Evolutionary conservation across 2,329 filamentous ascomycete species (phyloP).

Genomic region (Aspergillus vadensis): DNA sequence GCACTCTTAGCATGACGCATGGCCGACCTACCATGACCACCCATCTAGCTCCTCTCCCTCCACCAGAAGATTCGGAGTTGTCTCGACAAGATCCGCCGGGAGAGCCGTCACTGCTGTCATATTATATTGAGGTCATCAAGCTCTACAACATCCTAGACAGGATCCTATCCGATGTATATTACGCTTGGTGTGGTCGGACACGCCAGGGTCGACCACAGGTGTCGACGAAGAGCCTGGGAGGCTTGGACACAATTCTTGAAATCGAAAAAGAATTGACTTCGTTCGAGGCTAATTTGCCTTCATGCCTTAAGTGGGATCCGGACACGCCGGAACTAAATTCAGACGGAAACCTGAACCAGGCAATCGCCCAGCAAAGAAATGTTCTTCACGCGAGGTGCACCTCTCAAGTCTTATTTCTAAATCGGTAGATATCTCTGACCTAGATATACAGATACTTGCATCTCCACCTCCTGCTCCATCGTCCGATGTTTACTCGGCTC

Average conservation of each 20-base stretch:
- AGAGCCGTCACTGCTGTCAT: conserved; percentile 25
- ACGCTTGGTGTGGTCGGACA: conserved; percentile 28
- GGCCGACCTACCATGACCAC: conserved; percentile 38
- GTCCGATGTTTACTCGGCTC: conserved; percentile 38
- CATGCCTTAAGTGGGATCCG: too few species aligned
- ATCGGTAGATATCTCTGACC: neutral
- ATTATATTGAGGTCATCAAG: conserved; percentile 30
- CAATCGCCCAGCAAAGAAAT: conserved; percentile 29
- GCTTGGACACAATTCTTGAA: conserved; percentile 30
- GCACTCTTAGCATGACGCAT: conserved; percentile 40
- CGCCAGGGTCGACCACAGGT: neutral
- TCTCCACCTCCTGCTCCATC: conserved; percentile 36
- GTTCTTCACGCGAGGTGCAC: conserved; percentile 34
- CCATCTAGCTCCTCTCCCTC: conserved; percentile 27
- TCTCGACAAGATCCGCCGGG: conserved; percentile 8
- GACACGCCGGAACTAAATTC: too few species aligned
- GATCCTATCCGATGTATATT: conserved; percentile 40
- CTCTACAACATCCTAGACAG: conserved; percentile 34
- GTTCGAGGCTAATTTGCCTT: too few species aligned
- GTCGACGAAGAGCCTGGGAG: neutral
- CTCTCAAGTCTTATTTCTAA: neutral
- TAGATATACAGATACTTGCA: conserved; percentile 31
- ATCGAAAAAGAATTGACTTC: conserved; percentile 28
- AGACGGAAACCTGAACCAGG: neutral
- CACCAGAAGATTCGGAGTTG: conserved; percentile 15